Conservation (phyloP, 2,329 filamentous ascomycete genomes). For the Phyllosticta paracitricarpa region DNA sequence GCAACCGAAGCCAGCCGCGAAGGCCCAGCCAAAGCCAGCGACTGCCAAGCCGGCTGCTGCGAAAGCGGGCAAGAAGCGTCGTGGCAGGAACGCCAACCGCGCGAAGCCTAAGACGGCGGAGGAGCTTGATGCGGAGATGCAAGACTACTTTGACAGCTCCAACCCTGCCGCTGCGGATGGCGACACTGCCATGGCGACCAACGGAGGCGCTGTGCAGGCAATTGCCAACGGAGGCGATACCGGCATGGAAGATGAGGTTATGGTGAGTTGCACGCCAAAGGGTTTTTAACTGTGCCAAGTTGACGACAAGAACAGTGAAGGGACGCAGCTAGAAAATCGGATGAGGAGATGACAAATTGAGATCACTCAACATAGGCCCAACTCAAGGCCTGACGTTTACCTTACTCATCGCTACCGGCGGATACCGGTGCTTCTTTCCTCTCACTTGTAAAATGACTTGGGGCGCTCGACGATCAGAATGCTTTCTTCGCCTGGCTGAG, state of each 20-base stretch:
- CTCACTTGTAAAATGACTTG: background rate
- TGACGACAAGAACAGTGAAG: constrained; percentile 10
- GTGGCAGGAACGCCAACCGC: constrained; percentile 45
- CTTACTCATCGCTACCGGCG: background rate
- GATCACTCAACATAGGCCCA: background rate
- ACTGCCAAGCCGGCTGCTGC: constrained; percentile 56
- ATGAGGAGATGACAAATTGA: constrained; percentile 8
- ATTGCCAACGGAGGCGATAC: constrained; percentile 30
- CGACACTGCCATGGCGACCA: constrained; percentile 34
- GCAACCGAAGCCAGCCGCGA: constrained; percentile 53
- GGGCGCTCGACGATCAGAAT: constrained; percentile 1
- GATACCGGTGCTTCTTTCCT: background rate
- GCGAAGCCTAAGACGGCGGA: constrained; percentile 80
- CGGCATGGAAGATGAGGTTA: constrained; percentile 32
- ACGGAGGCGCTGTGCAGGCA: constrained; percentile 35
- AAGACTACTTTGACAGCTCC: constrained; percentile 69
- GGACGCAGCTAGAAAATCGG: constrained; percentile 1
- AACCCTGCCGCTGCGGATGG: constrained; percentile 35
- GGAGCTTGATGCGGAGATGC: constrained; percentile 96
- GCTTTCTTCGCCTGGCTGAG: constrained; percentile 1
- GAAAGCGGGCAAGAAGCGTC: constrained; percentile 33
- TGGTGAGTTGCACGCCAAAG: constrained; percentile 14
- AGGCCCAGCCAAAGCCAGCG: constrained; percentile 56
- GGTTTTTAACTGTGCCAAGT: background rate
- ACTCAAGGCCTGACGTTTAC: background rate